Evolutionary conservation across 257 asterid genomes (phyloP).

Genomic region (Osmanthus fragrans): DNA sequence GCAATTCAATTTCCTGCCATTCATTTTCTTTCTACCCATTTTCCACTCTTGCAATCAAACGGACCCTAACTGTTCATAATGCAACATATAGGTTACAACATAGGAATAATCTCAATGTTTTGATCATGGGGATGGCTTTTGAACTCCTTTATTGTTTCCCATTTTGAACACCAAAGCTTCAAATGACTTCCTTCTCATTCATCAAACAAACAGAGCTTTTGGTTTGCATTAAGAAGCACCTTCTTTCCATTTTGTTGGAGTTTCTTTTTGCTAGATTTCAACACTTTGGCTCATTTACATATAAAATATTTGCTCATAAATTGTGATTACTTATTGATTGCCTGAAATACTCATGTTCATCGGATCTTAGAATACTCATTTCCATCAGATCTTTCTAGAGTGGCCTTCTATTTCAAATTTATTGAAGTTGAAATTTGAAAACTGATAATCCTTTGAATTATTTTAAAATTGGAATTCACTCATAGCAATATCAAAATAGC

Average conservation of each 20-base stretch:
- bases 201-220: background rate
- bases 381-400: slow-evolving; percentile 11
- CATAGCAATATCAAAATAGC: background rate
- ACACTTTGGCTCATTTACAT: background rate
- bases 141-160: slow-evolving; percentile 2
- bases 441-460: background rate
- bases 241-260: background rate
- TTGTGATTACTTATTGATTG: background rate
- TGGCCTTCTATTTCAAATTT: background rate
- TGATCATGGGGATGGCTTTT: background rate
- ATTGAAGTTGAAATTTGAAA: background rate
- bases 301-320: slow-evolving; percentile 3
- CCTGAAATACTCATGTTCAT: background rate
- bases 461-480: background rate
- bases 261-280: background rate
- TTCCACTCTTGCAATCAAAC: no score
- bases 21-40: no score
- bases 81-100: background rate
- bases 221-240: background rate
- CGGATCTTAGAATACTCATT: slow-evolving; percentile 6
- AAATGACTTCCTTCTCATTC: background rate
- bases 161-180: background rate
- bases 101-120: background rate
- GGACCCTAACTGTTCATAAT: no score
- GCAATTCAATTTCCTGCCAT: no score